A percentile compares a stretch with the other conserved stretches of the same genome.
These are phyloP conservation scores for Boletus subcaerulescens DNA, from an alignment of 768 basidiomycete species.

Conservation along the genomic window DNA sequence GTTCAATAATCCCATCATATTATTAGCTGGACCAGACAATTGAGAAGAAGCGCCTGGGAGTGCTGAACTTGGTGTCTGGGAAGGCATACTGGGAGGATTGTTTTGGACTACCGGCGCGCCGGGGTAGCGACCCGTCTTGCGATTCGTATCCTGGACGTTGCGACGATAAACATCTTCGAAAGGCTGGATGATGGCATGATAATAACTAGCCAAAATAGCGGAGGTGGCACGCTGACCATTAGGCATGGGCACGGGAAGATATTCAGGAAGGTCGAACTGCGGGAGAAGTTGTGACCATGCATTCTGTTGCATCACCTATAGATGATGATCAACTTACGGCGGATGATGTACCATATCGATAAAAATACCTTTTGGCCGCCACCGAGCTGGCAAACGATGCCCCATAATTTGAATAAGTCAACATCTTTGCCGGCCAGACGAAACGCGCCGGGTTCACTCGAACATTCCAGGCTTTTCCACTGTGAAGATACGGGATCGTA, in stretches of 20 bases:
- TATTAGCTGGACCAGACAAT: constrained; percentile 13
- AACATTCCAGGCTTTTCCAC: constrained; percentile 66
- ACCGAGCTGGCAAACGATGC: constrained; percentile 55
- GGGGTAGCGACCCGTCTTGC: constrained; percentile 41
- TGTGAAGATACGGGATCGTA: constrained; percentile 63
- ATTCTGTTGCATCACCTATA: constrained; percentile 49
- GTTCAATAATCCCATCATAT: constrained; percentile 25
- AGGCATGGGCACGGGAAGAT: constrained; percentile 44
- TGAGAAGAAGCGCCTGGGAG: constrained; percentile 21
- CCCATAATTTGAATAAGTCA: constrained; percentile 74
- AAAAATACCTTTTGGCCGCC: constrained; percentile 58
- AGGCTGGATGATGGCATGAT: constrained; percentile 58
- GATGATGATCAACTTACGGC: constrained; percentile 10
- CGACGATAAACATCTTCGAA: constrained; percentile 72
- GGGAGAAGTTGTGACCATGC: constrained; percentile 54
- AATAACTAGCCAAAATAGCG: constrained; percentile 54
- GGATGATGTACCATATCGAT: constrained; percentile 12
- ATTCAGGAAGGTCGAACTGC: constrained; percentile 62
- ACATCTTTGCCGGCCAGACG: constrained; percentile 72
- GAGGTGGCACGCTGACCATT: constrained; percentile 50
- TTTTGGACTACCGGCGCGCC: constrained; percentile 12
- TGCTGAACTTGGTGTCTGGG: constrained; percentile 12
- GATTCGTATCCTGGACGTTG: constrained; percentile 58
- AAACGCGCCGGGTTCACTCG: constrained; percentile 59
- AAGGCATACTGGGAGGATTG: constrained; percentile 18